phyloP scores from a whole-genome alignment of 1,139 yeast genomes.

The Spathaspora sp. region DNA sequence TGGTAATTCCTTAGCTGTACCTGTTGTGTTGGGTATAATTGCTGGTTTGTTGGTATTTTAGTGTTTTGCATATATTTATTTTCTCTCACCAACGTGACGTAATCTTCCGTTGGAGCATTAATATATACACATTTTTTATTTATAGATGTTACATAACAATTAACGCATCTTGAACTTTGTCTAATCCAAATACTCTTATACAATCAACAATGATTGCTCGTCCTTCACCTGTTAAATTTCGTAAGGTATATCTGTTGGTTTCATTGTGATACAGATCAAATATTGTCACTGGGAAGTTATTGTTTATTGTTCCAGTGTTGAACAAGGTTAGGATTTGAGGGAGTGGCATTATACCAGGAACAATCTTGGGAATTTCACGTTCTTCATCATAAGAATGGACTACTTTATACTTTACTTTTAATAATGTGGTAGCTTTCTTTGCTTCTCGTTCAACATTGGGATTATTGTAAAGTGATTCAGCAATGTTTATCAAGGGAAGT shows the following conservation, averaged over 20 bases:
- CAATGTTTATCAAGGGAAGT: constrained; percentile 25
- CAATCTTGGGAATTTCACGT: constrained; percentile 38
- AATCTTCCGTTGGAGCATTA: constrained; percentile 12
- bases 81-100: constrained; percentile 14
- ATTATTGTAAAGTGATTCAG: constrained; percentile 35
- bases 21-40: constrained; percentile 8
- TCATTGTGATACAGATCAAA: constrained; percentile 12
- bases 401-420: constrained; percentile 15
- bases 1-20: not conserved
- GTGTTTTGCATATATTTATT: constrained; percentile 1
- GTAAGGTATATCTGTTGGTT: constrained; percentile 14
- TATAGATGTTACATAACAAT: constrained; percentile 1
- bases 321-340: constrained; percentile 38
- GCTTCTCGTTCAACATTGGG: constrained; percentile 16
- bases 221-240: constrained; percentile 18
- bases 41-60: constrained; percentile 6
- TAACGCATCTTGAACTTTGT: constrained; percentile 23
- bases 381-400: not conserved
- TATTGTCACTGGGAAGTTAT: constrained; percentile 18
- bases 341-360: constrained; percentile 55
- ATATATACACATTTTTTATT: not conserved
- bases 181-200: constrained; percentile 40
- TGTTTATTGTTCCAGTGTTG: constrained; percentile 18
- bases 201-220: constrained; percentile 36
- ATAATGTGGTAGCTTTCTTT: constrained; percentile 18